Percentiles rank a stretch among this genome's conserved stretches.
Conservation (phyloP, 2,329 filamentous ascomycete genomes). For the Byssochlamys sp. region DNA sequence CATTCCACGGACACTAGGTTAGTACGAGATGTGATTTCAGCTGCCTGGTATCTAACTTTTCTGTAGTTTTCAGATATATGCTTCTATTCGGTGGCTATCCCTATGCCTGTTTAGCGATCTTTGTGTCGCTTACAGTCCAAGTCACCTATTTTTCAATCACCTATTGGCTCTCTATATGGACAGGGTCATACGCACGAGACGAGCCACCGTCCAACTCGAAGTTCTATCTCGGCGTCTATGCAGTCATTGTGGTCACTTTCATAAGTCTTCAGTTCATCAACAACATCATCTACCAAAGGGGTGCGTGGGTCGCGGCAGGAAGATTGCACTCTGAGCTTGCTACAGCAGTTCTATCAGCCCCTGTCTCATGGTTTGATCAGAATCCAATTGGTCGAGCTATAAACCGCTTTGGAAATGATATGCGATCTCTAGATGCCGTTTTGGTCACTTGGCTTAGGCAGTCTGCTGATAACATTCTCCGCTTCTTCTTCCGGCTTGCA, state of each 20-base stretch:
- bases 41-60: background rate
- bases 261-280: constrained; percentile 15
- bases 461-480: constrained; percentile 30
- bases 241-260: constrained; percentile 34
- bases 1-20: constrained; percentile 16
- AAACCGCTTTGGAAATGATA: constrained; percentile 47
- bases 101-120: constrained; percentile 12
- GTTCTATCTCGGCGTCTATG: constrained; percentile 48
- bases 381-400: constrained; percentile 41
- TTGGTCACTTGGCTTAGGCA: constrained; percentile 35
- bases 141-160: constrained; percentile 19
- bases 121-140: constrained; percentile 14
- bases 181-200: constrained; percentile 12
- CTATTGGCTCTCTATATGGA: constrained; percentile 23
- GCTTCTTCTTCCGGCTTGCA: constrained; percentile 39
- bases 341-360: constrained; percentile 43
- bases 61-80: constrained; percentile 16
- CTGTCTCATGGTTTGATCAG: constrained; percentile 49
- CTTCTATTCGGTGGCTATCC: constrained; percentile 16
- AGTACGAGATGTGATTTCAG: constrained; percentile 14
- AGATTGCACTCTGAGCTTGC: constrained; percentile 47
- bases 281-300: constrained; percentile 41
- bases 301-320: constrained; percentile 48
- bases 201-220: constrained; percentile 9
- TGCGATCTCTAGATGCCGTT: constrained; percentile 45